Base-by-base conservation (phyloP, 768 basidiomycete genomes). In the Leucogyrophana mollusca region DNA sequence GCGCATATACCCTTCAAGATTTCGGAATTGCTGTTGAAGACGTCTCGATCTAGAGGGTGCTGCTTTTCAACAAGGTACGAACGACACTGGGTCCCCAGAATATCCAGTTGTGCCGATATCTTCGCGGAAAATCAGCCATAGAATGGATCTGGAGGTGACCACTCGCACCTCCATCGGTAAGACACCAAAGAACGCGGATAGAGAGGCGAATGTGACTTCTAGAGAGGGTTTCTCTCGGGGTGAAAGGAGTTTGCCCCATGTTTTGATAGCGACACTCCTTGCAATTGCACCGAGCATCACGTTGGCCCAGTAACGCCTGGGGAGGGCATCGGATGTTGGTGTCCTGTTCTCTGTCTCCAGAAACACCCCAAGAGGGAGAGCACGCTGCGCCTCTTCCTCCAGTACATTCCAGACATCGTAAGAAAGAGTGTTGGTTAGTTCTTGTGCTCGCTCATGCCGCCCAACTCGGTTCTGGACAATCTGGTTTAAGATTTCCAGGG, bases 381-480 rank as follows among this genome's bases (percentile, higher is more conserved):
- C 57, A 14, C 65, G 62, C 17, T 60, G 54, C 22, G 65, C 56
- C 53, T 75, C 72, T 11, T 69, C 52, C 16, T 74, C 67, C 44
- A 84, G 56, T 14, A 59, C 73, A 55, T 83, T 77, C 79, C 79
- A 84, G 32, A 75, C 70, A 49, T 84, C 83, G 50, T 78, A 72
- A 9, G 69, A 70, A 52, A 73, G 61, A 33, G 61, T 61, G n/a
- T 67, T 57, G 18, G 57, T 64, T 10, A 82, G 49, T 30, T 63
- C 58, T 35, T 66, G 57, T 13, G 76, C 77, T 48, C 60, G 55
- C 24, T 65, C 62, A 35, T 68, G 63, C 45, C 80, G 69, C 11
- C 61, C 65, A n/a, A 56, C 52, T 24, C 71, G 65, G 14, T 66
- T 53, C 38, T 46, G 24, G 8, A 76, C 58, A 33, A 83, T 72